phyloP scores from a whole-genome alignment of 2,329 filamentous ascomycete genomes.

The Epichloe baconii region DNA sequence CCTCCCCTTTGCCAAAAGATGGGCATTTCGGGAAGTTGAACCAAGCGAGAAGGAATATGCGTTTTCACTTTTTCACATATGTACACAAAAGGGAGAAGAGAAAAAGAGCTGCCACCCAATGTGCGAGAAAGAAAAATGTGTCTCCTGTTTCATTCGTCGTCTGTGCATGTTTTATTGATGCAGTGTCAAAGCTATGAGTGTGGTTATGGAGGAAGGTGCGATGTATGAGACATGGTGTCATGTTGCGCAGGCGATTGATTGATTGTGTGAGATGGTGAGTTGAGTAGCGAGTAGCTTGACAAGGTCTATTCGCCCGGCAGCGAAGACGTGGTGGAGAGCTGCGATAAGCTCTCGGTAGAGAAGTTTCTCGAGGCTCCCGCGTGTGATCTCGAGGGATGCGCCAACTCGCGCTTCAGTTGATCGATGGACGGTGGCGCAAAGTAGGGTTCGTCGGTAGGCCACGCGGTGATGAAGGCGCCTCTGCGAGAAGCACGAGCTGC shows the following conservation, averaged over 20 bases:
- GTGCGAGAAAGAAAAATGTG: background rate
- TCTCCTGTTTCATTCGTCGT: background rate
- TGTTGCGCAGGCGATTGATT: background rate
- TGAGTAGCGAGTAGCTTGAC: background rate
- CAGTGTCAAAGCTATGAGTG: background rate
- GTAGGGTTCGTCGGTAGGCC: constrained; percentile 16
- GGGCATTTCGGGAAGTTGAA: background rate
- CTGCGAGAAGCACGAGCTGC: constrained; percentile 12
- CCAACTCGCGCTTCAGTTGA: background rate
- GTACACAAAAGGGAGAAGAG: background rate
- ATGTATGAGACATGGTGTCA: background rate
- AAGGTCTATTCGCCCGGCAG: background rate
- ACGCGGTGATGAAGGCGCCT: constrained; percentile 16
- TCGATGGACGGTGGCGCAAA: constrained; percentile 4
- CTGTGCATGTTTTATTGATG: background rate
- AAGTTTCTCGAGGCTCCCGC: background rate
- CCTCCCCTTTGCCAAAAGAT: too few relatives aligned
- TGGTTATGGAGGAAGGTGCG: background rate
- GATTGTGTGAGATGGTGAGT: background rate
- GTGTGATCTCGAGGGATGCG: background rate
- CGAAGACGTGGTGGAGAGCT: background rate
- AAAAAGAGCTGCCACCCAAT: background rate
- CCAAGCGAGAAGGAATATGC: background rate
- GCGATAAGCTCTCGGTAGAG: background rate
- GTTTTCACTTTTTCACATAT: background rate